A percentile compares a stretch with the other conserved stretches of the same genome.
Conservation (phyloP, 345 rosid genomes). For the Pelargonium nanum region DNA sequence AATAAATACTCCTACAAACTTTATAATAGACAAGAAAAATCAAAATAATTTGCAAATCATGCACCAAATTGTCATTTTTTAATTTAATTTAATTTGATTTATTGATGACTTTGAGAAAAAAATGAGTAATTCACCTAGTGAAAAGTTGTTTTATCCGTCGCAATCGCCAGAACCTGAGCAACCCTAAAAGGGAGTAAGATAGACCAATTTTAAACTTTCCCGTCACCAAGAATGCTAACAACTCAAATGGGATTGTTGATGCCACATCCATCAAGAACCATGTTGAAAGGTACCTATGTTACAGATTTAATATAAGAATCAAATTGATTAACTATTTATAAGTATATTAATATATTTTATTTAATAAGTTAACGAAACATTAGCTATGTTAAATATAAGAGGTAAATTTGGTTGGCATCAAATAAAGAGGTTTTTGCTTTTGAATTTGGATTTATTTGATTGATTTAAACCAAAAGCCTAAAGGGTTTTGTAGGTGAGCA, state of each 20-base stretch:
- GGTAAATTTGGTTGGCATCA: too few relatives aligned
- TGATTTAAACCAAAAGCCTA: too few relatives aligned
- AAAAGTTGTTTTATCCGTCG: slow-evolving; percentile 69
- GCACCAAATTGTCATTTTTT: neutral
- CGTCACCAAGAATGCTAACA: slow-evolving; percentile 48
- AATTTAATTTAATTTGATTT: neutral
- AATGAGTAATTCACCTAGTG: slow-evolving; percentile 41
- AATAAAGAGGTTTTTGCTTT: too few relatives aligned
- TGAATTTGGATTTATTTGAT: too few relatives aligned
- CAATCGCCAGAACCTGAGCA: slow-evolving; percentile 82
- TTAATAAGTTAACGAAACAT: neutral
- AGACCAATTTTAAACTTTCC: slow-evolving; percentile 36
- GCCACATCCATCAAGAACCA: slow-evolving; percentile 96
- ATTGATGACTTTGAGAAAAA: neutral
- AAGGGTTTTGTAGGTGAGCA: too few relatives aligned
- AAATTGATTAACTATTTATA: neutral
- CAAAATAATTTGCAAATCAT: neutral
- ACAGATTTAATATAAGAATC: neutral
- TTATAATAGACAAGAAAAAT: neutral
- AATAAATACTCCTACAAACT: too few relatives aligned
- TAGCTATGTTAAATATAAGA: too few relatives aligned
- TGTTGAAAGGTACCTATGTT: slow-evolving; percentile 75
- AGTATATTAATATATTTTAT: neutral
- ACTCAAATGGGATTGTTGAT: slow-evolving; percentile 74
- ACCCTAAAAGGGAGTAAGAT: slow-evolving; percentile 48